Percentiles rank a stretch among this genome's conserved stretches.
Evolutionary conservation across 768 basidiomycete genomes (phyloP).

Genomic region (Paxillus ammoniavirescens): DNA sequence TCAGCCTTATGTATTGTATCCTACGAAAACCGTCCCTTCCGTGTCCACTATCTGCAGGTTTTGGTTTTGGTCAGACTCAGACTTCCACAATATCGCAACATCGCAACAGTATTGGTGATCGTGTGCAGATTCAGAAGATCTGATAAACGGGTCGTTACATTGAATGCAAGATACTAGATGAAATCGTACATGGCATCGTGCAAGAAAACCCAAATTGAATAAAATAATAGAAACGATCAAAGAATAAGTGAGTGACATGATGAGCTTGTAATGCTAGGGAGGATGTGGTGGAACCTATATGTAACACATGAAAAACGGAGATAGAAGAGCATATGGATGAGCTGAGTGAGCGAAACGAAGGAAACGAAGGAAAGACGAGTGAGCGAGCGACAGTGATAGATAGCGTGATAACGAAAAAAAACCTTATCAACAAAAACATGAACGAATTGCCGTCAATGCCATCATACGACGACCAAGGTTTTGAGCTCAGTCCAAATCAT

Average conservation of each 20-base stretch:
- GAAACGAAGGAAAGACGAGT: background rate
- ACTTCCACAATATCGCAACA: too few species aligned
- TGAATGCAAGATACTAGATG: background rate
- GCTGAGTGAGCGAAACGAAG: background rate
- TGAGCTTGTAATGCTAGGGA: slow-evolving; percentile 4
- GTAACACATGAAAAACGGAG: slow-evolving; percentile 1
- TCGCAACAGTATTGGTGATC: too few species aligned
- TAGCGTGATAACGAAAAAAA: slow-evolving; percentile 14
- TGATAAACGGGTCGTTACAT: background rate
- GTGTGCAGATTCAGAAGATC: too few species aligned
- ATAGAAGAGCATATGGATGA: slow-evolving; percentile 2
- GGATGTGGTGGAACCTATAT: slow-evolving; percentile 14
- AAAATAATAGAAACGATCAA: background rate
- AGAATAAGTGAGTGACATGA: slow-evolving; percentile 1
- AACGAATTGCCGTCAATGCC: slow-evolving; percentile 3
- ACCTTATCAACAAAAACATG: slow-evolving; percentile 16
- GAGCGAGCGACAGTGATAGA: slow-evolving; percentile 11
- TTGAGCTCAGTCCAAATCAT: slow-evolving; percentile 8
- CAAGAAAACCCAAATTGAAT: background rate
- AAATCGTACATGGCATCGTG: slow-evolving; percentile 8
- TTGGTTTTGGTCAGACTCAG: too few species aligned
- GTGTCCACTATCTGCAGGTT: too few species aligned
- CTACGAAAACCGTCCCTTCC: too few species aligned
- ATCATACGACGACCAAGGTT: slow-evolving; percentile 7
- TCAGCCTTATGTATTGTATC: slow-evolving; percentile 3